Conservation (phyloP, 2,329 filamentous ascomycete species). For the Coniochaeta hoffmannii region DNA sequence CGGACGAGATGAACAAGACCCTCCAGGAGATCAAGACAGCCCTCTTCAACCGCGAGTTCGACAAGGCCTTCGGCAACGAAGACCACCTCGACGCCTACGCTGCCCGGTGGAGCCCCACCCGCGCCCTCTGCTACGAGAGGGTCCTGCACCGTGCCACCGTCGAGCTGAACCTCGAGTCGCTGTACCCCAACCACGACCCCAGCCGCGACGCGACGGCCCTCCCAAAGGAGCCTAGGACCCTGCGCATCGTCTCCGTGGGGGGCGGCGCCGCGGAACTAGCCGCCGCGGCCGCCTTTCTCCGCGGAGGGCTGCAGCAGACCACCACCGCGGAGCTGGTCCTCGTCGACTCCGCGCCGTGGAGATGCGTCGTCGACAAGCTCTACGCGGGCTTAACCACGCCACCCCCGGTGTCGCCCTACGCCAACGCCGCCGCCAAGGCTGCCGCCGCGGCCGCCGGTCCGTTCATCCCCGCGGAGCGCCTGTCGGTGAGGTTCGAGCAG, state of each 20-base stretch:
- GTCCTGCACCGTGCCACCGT: constrained; percentile 35
- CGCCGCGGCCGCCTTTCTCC: constrained; percentile 39
- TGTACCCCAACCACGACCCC: constrained; percentile 12
- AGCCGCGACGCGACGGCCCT: constrained; percentile 2
- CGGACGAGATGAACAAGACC: constrained; percentile 37
- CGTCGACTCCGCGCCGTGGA: constrained; percentile 82
- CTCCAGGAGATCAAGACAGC: constrained; percentile 82
- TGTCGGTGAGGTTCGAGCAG: constrained; percentile 36
- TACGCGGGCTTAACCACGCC: constrained; percentile 45
- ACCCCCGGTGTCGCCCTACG: constrained; percentile 43
- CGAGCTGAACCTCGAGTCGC: constrained; percentile 21
- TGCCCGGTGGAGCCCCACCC: constrained; percentile 80
- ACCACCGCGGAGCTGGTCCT: constrained; percentile 39
- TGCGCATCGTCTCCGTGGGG: constrained; percentile 35
- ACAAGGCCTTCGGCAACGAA: constrained; percentile 63
- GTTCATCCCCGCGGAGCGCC: constrained; percentile 29
- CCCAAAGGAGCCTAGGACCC: not conserved
- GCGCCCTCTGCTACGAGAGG: constrained; percentile 72
- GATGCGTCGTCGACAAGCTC: constrained; percentile 51
- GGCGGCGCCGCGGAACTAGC: constrained; percentile 57
- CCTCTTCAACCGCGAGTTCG: constrained; percentile 80
- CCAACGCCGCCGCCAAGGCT: constrained; percentile 36
- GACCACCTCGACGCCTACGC: constrained; percentile 77
- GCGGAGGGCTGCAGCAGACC: constrained; percentile 10
- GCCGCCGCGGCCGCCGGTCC: constrained; percentile 36